phyloP scores from a whole-genome alignment of 331 rosid species.

The Acacia pycnantha region DNA sequence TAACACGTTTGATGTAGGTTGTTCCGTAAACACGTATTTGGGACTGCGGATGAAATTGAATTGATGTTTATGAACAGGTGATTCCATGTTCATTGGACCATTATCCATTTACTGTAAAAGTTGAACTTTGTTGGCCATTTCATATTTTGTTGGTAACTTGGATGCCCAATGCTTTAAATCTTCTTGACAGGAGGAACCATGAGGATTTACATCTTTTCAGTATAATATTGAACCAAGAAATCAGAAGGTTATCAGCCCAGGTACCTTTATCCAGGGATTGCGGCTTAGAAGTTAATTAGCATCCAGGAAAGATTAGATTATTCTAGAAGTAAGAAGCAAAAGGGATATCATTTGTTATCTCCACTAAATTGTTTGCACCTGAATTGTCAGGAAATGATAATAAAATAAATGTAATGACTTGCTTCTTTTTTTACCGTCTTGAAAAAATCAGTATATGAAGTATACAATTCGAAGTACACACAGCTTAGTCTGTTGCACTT shows the following conservation, averaged over 20 bases:
- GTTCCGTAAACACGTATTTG: conserved; percentile 80
- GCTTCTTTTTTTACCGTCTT: background rate
- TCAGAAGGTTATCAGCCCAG: conserved; percentile 81
- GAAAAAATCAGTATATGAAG: too few relatives aligned
- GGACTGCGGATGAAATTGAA: conserved; percentile 88
- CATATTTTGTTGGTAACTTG: conserved; percentile 11
- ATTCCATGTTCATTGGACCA: conserved; percentile 25
- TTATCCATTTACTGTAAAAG: background rate
- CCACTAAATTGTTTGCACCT: background rate
- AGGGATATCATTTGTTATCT: background rate
- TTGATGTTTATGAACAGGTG: conserved; percentile 94
- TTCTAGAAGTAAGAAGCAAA: background rate
- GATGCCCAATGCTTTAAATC: conserved; percentile 1
- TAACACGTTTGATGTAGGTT: conserved; percentile 44
- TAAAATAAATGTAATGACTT: background rate
- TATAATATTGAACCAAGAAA: conserved; percentile 83
- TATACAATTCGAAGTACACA: too few relatives aligned
- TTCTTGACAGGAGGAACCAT: conserved; percentile 70
- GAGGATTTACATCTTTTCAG: conserved; percentile 84
- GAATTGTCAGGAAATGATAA: background rate
- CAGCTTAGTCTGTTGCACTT: background rate
- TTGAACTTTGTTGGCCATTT: conserved; percentile 20
- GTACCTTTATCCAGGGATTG: conserved; percentile 32
- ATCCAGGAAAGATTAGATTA: background rate
- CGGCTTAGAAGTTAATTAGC: background rate